Conservation (phyloP, 108 stramenopile genomes). For the Pseudonitzschia multiseries region DNA sequence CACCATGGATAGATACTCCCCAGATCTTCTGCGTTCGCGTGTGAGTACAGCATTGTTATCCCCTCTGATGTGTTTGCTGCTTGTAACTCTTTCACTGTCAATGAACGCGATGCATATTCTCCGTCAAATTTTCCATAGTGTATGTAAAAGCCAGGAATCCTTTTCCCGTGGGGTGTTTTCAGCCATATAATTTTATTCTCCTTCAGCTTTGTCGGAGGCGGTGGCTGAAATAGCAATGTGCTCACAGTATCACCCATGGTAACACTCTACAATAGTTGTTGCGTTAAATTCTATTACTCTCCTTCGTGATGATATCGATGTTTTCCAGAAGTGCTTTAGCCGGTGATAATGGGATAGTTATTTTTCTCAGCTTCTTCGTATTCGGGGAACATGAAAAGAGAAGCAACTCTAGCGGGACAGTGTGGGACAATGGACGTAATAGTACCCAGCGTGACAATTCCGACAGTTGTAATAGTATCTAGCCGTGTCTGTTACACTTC, state of each 20-base stretch:
- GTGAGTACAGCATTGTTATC: conserved; percentile 88
- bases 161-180: conserved; percentile 65
- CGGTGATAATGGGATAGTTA: background rate
- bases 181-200: conserved; percentile 91
- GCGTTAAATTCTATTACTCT: background rate
- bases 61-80: conserved; percentile 38
- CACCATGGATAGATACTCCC: conserved; percentile 91
- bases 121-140: conserved; percentile 50
- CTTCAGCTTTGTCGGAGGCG: conserved; percentile 85
- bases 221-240: conserved; percentile 88
- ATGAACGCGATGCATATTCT: conserved; percentile 41
- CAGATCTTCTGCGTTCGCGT: conserved; percentile 95
- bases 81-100: conserved; percentile 48
- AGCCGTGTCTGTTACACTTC: background rate
- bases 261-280: background rate
- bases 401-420: too few species aligned
- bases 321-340: background rate
- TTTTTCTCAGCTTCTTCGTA: too few species aligned
- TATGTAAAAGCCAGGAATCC: conserved; percentile 86
- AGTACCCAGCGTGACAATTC: background rate
- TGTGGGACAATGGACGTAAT: background rate
- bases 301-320: background rate
- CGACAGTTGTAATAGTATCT: background rate
- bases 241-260: conserved; percentile 87
- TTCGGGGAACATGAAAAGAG: too few species aligned